Evolutionary conservation across 2,329 filamentous ascomycete species (phyloP).

Genomic region (Arthrobotrys megalospora): DNA sequence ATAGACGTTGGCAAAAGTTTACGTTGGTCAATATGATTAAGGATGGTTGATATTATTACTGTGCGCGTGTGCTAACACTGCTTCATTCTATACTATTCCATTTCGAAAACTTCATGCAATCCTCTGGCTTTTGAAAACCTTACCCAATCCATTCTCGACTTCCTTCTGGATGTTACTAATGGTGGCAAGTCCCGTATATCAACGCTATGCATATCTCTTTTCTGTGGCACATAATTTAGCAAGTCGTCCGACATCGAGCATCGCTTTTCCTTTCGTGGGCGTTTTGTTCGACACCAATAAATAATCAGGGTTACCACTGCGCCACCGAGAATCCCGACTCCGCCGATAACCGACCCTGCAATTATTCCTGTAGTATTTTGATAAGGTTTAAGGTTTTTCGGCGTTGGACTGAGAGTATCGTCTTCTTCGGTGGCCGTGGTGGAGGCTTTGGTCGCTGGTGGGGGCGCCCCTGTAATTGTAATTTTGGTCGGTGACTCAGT

Average conservation of each 20-base stretch:
- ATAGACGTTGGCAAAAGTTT: not conserved
- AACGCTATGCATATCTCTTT: conserved; percentile 1
- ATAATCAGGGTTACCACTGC: conserved; percentile 3
- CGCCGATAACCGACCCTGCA: conserved; percentile 34
- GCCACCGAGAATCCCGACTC: conserved; percentile 20
- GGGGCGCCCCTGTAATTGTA: not conserved
- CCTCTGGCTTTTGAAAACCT: conserved; percentile 44
- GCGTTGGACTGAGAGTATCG: not conserved
- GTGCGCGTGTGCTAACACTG: too few relatives aligned
- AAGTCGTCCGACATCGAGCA: conserved; percentile 24
- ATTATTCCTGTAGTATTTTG: conserved; percentile 35
- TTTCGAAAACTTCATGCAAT: conserved; percentile 44
- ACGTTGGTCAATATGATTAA: too few relatives aligned
- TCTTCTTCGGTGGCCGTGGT: not conserved
- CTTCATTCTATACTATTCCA: conserved; percentile 6
- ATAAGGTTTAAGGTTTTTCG: conserved; percentile 24
- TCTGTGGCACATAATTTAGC: conserved; percentile 5
- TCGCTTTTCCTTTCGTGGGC: not conserved
- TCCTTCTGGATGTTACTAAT: conserved; percentile 6
- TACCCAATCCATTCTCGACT: conserved; percentile 53
- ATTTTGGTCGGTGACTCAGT: not conserved
- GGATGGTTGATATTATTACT: too few relatives aligned
- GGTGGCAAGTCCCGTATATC: not conserved
- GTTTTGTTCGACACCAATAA: conserved; percentile 20
- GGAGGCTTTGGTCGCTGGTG: too few relatives aligned